Percentiles rank a stretch among this genome's conserved stretches.
Conservation (phyloP, 1,284 basidiomycete species). For the Ganoderma sinense region DNA sequence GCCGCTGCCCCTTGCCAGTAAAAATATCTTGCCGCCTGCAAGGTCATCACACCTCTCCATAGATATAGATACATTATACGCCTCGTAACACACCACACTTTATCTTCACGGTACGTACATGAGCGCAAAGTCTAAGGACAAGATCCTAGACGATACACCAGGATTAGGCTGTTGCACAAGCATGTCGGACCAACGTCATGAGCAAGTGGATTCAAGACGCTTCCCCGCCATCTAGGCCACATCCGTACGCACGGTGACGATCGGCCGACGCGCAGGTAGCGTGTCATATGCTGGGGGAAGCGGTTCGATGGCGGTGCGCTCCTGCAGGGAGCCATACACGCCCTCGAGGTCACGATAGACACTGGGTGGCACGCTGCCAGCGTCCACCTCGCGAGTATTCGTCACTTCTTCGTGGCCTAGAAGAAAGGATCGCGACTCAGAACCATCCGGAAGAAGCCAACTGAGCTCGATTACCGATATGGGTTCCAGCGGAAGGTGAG, state of each 20-base stretch:
- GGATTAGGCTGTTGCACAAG: no score
- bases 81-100: no score
- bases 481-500: background rate
- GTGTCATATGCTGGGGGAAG: constrained; percentile 5
- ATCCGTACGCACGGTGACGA: background rate
- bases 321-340: background rate
- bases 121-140: no score
- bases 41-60: no score
- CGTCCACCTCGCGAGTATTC: constrained; percentile 1
- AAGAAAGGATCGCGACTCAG: background rate
- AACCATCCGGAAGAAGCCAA: background rate
- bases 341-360: constrained; percentile 4
- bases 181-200: background rate
- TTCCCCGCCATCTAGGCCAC: background rate
- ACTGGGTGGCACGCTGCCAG: constrained; percentile 4
- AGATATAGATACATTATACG: background rate
- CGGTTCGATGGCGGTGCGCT: background rate
- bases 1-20: no score
- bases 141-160: no score
- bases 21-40: no score
- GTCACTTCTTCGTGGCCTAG: background rate
- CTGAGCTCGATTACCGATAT: background rate
- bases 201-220: background rate
- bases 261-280: background rate
- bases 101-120: no score